Evolutionary conservation across 2,329 filamentous ascomycete species (phyloP), one percentile per base, ranked within the genome.

Genomic region (Exserohilum turcica): DNA sequence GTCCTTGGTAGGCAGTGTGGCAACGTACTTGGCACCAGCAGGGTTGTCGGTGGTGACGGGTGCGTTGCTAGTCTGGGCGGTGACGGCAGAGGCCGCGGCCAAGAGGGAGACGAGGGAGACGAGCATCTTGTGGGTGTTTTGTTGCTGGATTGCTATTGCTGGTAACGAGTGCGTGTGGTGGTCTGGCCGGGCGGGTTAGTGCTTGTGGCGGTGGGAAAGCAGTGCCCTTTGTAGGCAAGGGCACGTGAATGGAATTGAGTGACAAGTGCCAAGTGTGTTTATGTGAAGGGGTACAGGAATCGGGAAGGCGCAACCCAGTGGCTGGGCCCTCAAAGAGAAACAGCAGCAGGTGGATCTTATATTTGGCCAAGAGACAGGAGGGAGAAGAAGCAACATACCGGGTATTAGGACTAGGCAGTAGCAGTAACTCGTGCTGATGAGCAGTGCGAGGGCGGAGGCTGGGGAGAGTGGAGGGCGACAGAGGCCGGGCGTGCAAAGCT

Each of bases 1-100:
- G 15, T 54, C 63, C 56, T 65, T 71, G 48, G 64, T 56, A 13
- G 73, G 71, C n/a, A 78, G 61, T 7, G 49, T 66, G 29, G 76
- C 77, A 28, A 71, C 56, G 65, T 77, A 78, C 43, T 60, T 61
- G 9, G 71, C 74, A 40, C 76, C 76, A 9, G 57, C 47, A 7
- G 76, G 76, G 59, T 78, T 79, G 64, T 61, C 62, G 36, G 54
- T 61, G 28, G 74, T 64, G 18, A 66, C 60, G 9, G 72, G 70
- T 47, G 77, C 77, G 28, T 61, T 57, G 19, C 59, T 54, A 45
- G 61, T 57, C 56, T 73, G 66, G 39, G 70, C 70, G 56, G 44
- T 57, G 54, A 65, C 69, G 42, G 63, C 57, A 13, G 71, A 60
- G 28, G 67, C 66, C 52, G 59, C 60, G 21, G 70, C 69, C 48